These are phyloP conservation scores for Closterium sp. DNA, from an alignment of 139 green algal genomes.

Conservation along the genomic window DNA sequence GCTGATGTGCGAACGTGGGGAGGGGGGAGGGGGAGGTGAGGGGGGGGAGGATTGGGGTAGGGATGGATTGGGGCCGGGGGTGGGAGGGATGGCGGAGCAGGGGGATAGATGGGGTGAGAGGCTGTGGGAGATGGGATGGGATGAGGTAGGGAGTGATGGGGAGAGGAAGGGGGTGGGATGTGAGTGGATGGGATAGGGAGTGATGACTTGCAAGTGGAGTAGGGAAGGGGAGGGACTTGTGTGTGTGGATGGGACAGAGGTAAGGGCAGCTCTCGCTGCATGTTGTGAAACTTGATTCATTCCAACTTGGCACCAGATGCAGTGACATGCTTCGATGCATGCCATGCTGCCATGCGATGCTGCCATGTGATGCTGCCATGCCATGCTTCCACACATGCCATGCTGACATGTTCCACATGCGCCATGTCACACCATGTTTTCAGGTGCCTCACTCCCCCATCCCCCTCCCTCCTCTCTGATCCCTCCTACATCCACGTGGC, in stretches of 20 bases:
- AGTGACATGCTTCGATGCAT: no score
- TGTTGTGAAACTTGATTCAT: no score
- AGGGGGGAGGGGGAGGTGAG: background rate
- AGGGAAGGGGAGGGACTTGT: no score
- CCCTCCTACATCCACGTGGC: background rate
- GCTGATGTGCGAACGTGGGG: background rate
- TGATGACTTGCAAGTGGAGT: background rate
- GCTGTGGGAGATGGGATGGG: background rate
- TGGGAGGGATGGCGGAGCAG: no score
- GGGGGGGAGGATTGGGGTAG: no score
- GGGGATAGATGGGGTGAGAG: background rate
- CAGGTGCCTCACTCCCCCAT: background rate
- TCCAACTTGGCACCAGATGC: no score
- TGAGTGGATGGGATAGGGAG: background rate
- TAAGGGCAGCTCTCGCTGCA: no score
- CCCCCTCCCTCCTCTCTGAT: background rate
- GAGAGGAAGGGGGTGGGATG: background rate
- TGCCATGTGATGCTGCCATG: no score
- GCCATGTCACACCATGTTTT: background rate
- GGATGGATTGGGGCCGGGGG: no score
- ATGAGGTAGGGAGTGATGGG: background rate
- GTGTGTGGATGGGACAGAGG: no score
- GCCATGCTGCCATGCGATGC: background rate
- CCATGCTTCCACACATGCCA: background rate
- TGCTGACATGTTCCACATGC: background rate